phyloP scores from a whole-genome alignment of 2,329 filamentous ascomycete species.

The Lachnellula suecica region DNA sequence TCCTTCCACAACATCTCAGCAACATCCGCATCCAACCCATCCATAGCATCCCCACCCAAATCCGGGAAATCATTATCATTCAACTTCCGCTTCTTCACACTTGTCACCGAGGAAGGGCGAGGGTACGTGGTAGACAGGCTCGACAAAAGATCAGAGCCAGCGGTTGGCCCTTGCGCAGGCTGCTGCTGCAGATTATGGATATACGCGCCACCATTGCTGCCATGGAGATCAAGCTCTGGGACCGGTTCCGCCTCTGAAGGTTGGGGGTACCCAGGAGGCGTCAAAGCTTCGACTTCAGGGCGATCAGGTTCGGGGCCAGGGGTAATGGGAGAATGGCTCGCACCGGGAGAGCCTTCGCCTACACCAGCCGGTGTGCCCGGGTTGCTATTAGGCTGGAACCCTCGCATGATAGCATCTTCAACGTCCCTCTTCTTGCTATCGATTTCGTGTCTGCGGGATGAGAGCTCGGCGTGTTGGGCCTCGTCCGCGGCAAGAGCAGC shows the following conservation, averaged over 20 bases:
- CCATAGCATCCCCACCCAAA: constrained; percentile 48
- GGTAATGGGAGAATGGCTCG: constrained; percentile 38
- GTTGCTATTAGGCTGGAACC: constrained; percentile 63
- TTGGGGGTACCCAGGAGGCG: constrained; percentile 67
- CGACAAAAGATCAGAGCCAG: constrained; percentile 37
- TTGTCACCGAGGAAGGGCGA: constrained; percentile 28
- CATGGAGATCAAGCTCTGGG: constrained; percentile 36
- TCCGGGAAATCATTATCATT: constrained; percentile 46
- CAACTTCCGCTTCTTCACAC: constrained; percentile 47
- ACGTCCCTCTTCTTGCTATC: constrained; percentile 85
- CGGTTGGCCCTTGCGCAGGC: constrained; percentile 19
- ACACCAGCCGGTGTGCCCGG: constrained; percentile 48
- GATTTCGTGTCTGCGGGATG: constrained; percentile 66
- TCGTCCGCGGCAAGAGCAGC: constrained; percentile 70
- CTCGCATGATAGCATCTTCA: constrained; percentile 87
- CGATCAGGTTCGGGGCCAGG: constrained; percentile 62
- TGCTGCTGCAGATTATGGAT: constrained; percentile 12
- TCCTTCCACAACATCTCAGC: constrained; percentile 51
- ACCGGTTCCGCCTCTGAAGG: constrained; percentile 30
- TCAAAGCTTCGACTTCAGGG: constrained; percentile 82
- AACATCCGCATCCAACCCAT: constrained; percentile 60
- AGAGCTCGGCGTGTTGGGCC: constrained; percentile 60
- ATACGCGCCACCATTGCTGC: constrained; percentile 31
- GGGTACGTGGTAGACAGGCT: constrained; percentile 35
- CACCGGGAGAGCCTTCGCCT: constrained; percentile 38